Base-by-base conservation (phyloP, 306 rosid genomes). In the Cyclanthera cordifolia region DNA sequence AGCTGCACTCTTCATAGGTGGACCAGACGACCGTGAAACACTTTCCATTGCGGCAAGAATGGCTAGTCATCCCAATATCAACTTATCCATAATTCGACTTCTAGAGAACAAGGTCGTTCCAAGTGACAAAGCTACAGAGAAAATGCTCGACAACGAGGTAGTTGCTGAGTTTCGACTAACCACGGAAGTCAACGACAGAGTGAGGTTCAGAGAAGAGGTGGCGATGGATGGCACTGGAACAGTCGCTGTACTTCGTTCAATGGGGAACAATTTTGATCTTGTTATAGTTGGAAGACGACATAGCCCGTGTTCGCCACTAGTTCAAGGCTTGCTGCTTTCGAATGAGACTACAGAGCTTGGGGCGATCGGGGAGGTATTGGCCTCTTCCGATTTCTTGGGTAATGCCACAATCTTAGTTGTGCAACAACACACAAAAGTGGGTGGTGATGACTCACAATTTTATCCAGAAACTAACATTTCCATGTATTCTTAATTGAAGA, bases 1-100 rank as follows among this genome's bases (percentile, higher is more conserved):
- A 16, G 86, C 72, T 4, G 48, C 79, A 24, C 49, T 82, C 11
- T 79, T 82, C 76, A 32, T 79, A 28, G 83, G 83, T 3, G 81
- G 86, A 28, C 72, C 76, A 9, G 79, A 82, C 14, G 83, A 82
- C 24, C 47, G 81, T 30, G 83, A 82, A 66, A 81, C 79, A 15
- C 56, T 76, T 17, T 67, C 78, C 24, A 39, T 79, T 6, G 86
- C 73, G 43, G 60, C 53, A 43, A 66, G 79, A 43, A 82, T 82
- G 79, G 75, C 71, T 10, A 77, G 45, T 5, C 81, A 73, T 51
- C 64, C 79, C 27, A 74, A 52, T 27, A 66, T 76, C 3, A 50
- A 43, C 70, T 27, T 82, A 66, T 70, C 75, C 0, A 0, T 82
- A 49, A 76, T 79, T 48, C 76, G 77, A 23, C 34, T 79, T 10